phyloP scores from a whole-genome alignment of 2,329 filamentous ascomycete genomes.

The Fusarium equiseti region DNA sequence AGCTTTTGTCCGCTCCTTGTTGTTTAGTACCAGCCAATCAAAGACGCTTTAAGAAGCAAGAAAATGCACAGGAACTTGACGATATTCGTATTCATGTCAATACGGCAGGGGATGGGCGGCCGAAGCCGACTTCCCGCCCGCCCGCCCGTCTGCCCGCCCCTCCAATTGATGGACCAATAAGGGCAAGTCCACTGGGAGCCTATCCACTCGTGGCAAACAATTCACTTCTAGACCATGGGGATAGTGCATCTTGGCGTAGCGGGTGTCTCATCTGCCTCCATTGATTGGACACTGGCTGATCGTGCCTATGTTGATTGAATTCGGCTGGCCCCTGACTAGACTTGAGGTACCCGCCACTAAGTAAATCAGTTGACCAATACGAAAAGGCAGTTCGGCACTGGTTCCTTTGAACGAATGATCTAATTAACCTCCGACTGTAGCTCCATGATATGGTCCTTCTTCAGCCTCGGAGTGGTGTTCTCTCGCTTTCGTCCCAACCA shows the following conservation, averaged over 20 bases:
- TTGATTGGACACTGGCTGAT: not conserved
- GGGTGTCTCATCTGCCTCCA: not conserved
- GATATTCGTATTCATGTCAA: not conserved
- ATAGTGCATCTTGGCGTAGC: not conserved
- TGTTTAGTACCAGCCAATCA: not conserved
- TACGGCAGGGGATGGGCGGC: not conserved
- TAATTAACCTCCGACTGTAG: not conserved
- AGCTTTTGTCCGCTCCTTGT: not conserved
- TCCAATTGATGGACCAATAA: not conserved
- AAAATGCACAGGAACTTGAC: not conserved
- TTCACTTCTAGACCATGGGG: not conserved
- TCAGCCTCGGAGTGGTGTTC: not conserved
- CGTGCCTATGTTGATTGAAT: not conserved
- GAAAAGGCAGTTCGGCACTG: not conserved
- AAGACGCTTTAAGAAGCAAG: too few species aligned
- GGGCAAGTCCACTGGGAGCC: accelerated
- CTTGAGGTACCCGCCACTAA: not conserved
- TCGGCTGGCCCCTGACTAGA: not conserved
- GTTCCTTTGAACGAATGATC: not conserved
- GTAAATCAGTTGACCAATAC: not conserved
- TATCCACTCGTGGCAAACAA: not conserved
- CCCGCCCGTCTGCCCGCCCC: not conserved
- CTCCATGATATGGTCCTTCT: not conserved
- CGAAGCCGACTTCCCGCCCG: not conserved
- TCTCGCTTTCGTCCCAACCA: accelerated